Evolutionary conservation across 1,284 basidiomycete genomes (phyloP), one percentile per base, ranked within the genome.

Genomic region (Ustanciosporium gigantosporum): DNA sequence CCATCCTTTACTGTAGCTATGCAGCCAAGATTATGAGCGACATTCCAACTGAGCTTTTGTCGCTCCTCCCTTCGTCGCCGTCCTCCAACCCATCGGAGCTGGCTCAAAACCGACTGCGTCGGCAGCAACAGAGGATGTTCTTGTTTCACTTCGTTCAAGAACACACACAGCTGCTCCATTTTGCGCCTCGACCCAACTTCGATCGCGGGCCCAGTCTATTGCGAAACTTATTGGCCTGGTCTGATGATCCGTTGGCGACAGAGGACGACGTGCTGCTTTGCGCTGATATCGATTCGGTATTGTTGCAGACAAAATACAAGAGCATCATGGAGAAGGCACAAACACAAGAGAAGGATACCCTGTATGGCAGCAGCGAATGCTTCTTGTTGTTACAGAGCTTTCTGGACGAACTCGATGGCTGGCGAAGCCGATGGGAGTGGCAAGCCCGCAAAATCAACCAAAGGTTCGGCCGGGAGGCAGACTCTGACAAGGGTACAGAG

Each of bases 21-120:
- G 59, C 65, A 2, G 65, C 53, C 32, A 64, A 64, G 53, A 64
- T 64, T 37, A 64, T 64, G 60, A 57, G 53, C 22, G 60, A 64
- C 19, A 52, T 64, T 9, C 53, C 60, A 1, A 57, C 52, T 21
- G 53, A 57, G 22, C 49, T 64, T 5, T 46, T 64, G 11, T 57
- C 60, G 15, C 41, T 56, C 7, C 11, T 19, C 9, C 32, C 32
- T 9, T 13, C 21, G 13, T 46, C 58, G 4, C 43, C 52, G 1
- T 56, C 59, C 15, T 17, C 5, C 4, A 7, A 27, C 6, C 16
- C 8, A 14, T 20, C 37, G 11, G 23, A 27, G 4, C 13, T 4
- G n/a, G 13, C 47, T 2, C 31, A 27, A 14, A 47, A 48, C 21
- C 36, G 59, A 22, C 31, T 49, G 13, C 40, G 49, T 15, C 46